These are phyloP conservation scores for Spencermartinsiella ligniputridi DNA, from an alignment of 1,139 yeast species.

Conservation along the genomic window DNA sequence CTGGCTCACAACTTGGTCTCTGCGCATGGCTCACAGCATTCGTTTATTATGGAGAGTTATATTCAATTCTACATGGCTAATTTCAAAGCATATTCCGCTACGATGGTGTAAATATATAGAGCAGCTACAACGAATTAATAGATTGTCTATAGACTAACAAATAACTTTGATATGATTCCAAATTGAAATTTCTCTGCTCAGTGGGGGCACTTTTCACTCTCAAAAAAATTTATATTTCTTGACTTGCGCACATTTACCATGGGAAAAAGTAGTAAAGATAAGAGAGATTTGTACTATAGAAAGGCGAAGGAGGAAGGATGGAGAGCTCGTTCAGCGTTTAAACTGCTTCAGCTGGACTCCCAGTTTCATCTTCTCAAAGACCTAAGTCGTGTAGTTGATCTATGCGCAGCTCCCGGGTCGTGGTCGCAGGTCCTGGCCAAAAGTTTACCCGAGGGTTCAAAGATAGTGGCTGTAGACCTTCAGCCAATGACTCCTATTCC, in stretches of 20 bases:
- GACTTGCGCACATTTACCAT: conserved; percentile 35
- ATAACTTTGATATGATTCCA: too few species aligned
- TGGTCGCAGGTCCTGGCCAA: conserved; percentile 93
- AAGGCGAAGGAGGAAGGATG: conserved; percentile 97
- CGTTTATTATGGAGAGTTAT: conserved; percentile 34
- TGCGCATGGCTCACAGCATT: conserved; percentile 37
- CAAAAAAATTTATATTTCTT: not conserved
- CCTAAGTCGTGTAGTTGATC: conserved; percentile 80
- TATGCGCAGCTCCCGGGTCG: conserved; percentile 99
- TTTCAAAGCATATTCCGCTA: conserved; percentile 11
- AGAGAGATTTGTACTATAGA: conserved; percentile 83
- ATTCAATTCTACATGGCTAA: conserved; percentile 26
- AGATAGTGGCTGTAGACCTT: conserved; percentile 88
- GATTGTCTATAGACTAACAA: too few species aligned
- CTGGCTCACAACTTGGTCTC: conserved; percentile 38
- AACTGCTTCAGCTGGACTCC: conserved; percentile 81
- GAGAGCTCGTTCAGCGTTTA: conserved; percentile 95
- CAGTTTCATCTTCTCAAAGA: conserved; percentile 78
- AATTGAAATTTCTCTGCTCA: too few species aligned
- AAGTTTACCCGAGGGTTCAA: conserved; percentile 38
- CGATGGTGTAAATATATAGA: too few species aligned
- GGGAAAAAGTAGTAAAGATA: conserved; percentile 96
- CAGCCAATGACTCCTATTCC: conserved; percentile 97
- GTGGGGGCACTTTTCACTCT: not conserved
- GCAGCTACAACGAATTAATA: too few species aligned